Conservation (phyloP, 768 basidiomycete genomes). For the Zangia roseola region DNA sequence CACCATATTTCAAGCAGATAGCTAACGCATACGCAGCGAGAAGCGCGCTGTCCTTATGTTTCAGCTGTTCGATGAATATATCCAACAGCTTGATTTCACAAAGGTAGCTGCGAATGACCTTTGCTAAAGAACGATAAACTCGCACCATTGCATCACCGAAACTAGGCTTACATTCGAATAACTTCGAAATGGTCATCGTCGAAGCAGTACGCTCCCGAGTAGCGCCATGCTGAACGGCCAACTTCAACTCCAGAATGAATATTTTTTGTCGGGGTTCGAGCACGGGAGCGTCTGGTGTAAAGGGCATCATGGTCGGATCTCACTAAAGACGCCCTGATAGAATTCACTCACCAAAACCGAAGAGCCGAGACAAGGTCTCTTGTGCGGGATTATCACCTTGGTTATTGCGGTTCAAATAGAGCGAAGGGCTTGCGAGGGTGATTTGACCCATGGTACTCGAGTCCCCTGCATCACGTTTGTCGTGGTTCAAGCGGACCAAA, state of each 20-base stretch:
- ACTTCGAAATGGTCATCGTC: conserved; percentile 16
- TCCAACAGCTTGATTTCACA: conserved; percentile 2
- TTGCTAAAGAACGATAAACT: conserved; percentile 4
- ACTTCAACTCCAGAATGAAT: conserved; percentile 9
- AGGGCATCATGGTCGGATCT: not conserved
- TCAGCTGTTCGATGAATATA: conserved; percentile 15
- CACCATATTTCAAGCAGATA: conserved; percentile 15
- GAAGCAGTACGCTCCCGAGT: conserved; percentile 17
- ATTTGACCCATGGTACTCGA: not conserved
- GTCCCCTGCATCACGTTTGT: not conserved
- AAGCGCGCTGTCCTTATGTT: conserved; percentile 7
- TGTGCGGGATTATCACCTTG: not conserved
- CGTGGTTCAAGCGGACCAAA: conserved; percentile 2
- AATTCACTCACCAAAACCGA: conserved; percentile 11
- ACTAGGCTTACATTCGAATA: conserved; percentile 14
- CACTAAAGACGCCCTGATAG: not conserved
- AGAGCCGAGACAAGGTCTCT: conserved; percentile 3
- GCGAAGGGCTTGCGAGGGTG: too few species aligned
- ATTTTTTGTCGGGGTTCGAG: not conserved
- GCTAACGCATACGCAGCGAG: conserved; percentile 21
- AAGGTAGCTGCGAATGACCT: not conserved
- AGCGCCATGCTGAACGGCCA: not conserved
- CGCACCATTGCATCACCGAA: not conserved
- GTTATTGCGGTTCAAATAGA: too few species aligned
- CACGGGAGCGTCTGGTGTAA: not conserved